Base-by-base conservation (phyloP, 2,329 filamentous ascomycete species). In the Davidsoniella virescens region DNA sequence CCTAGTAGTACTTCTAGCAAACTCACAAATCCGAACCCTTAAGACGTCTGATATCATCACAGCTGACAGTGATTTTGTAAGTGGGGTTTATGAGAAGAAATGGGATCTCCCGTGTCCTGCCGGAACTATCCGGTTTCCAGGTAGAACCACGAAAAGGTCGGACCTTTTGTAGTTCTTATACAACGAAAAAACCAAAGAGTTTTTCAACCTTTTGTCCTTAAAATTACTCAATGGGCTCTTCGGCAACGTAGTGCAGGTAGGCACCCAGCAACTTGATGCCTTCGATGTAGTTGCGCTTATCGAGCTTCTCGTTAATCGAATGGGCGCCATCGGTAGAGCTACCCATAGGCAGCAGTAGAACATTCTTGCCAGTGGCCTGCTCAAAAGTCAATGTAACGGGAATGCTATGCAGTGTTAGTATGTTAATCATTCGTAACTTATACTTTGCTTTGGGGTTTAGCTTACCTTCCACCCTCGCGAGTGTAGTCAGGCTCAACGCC, bases 231-330 rank as follows among this genome's bases (percentile, higher is more conserved):
- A 63, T 79, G 38, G 85, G 80, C 73, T 98, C 92, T 63, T 90
- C 86, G 2, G 88, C 87, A 56, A 94, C 87, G 59, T 95, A 95
- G 69, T 96, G 90, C 62, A 98, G 69, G 64, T 98, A 98, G 3
- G 90, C 85, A 44, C 92, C 92, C 52, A 98, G 68, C 55, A 98
- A 69, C 77, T 98, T 98, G 59, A 85, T 95, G 45, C 92, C 92
- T 71, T 98, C 87, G 61, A 98, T 94, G 65, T 98, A 98, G 69
- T 98, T 98, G 62, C 77, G 79, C 75, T 84, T 87, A 66, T 98
- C 92, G 52, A 98, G 73, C 75, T 94, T 95, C 77, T 96, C 92
- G 65, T 98, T 98, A 67, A 95, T 93, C 33, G 87, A 94, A 69
- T 98, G 92, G 6, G 92, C 92, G 40, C 85, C 88, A 64, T 96